Evolutionary conservation across 495 filamentous ascomycete genomes (phyloP), one percentile per base, ranked within the genome.

Genomic region (Articulospora tetracladia): DNA sequence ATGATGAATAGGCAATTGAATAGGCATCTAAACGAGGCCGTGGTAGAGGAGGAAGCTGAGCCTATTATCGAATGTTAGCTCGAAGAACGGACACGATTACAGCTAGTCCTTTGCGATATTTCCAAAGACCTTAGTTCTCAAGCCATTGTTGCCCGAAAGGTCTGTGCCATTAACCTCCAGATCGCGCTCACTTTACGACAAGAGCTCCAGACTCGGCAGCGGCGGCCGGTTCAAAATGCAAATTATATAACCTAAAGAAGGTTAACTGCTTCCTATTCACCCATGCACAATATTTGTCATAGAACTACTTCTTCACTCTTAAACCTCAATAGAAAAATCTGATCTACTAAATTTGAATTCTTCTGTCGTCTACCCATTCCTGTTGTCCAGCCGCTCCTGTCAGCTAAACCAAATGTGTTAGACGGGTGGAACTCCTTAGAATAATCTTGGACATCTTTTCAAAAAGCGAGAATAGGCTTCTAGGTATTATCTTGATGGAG

Each of bases 1-100:
- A 60, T 62, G 32, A 66, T 67, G 25, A 67, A 62, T 48, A 62
- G 53, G 30, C 28, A 62, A 56, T 48, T 66, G 26, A 61, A 65
- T 1, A 41, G 57, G 51, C 44, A 1, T 15, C 25, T 28, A 26
- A 51, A 62, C 23, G 24, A 54, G 54, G 41, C 61, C 20, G 44
- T 64, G 22, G 57, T 58, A n/a, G 52, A 64, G 28, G 26, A 56
- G 39, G 56, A 44, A 23, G 47, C 27, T 47, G 53, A 65, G 54
- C 58, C 62, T 54, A 27, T 61, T 24, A 51, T 61, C 26, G 28
- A 53, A 46, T 46, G 58, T 27, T 20, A 52, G 55, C 60, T 63
- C 48, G 48, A 48, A 58, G 60, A 63, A 55, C 60, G 55, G 60
- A 58, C 44, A 27, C 48, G 50, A 46, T 50, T 63, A 22, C 39